Conservation (phyloP, 225 moss, liverwort and hornwort genomes). For the Polytrichum commune region DNA sequence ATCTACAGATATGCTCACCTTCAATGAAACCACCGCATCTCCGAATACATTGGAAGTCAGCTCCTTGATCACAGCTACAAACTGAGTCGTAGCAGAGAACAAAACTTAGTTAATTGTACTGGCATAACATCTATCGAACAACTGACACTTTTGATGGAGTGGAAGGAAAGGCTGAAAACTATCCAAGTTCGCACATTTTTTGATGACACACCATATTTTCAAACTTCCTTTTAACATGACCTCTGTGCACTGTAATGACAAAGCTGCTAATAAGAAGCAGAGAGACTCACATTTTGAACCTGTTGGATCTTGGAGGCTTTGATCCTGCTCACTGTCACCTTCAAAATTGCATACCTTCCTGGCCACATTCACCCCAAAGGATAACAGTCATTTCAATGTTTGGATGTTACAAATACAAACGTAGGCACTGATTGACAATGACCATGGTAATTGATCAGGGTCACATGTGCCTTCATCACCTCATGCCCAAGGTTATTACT, state of each 20-base stretch:
- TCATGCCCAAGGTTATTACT: no score
- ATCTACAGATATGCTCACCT: conserved; percentile 40
- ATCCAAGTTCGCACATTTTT: no score
- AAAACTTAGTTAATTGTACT: no score
- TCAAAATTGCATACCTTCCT: conserved; percentile 51
- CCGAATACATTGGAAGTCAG: conserved; percentile 53
- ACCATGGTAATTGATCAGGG: no score
- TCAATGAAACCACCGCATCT: conserved; percentile 57
- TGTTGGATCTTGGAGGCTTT: conserved; percentile 22
- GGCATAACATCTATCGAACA: no score
- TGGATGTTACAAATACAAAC: neutral
- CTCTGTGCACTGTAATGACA: neutral
- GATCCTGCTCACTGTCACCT: conserved; percentile 46
- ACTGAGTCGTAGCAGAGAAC: conserved; percentile 26
- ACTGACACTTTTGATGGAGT: no score
- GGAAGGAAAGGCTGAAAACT: no score
- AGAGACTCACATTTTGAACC: conserved; percentile 40
- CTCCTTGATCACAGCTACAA: conserved; percentile 76
- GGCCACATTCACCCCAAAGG: conserved; percentile 9
- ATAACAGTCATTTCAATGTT: neutral
- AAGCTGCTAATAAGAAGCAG: neutral
- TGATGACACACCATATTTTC: no score
- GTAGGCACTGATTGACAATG: neutral
- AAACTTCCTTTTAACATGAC: no score
- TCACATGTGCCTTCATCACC: no score